Conservation (phyloP, 805 yeast genomes). For the Pichia exigua region DNA sequence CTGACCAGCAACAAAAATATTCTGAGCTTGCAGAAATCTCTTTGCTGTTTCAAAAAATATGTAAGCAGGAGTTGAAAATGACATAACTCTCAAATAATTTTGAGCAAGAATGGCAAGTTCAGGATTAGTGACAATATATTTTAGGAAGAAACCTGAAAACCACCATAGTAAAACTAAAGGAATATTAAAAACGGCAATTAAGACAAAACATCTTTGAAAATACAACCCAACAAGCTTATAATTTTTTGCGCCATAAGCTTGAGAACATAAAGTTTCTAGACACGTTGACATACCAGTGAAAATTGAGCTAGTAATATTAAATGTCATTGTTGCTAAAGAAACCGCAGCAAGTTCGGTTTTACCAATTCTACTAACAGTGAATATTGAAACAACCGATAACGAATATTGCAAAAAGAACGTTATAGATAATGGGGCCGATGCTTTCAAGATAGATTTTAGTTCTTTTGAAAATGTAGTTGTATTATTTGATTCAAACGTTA, state of each 20-base stretch:
- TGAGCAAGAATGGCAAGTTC: slow-evolving; percentile 46
- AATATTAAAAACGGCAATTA: slow-evolving; percentile 50
- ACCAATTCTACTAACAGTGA: slow-evolving; percentile 71
- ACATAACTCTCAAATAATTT: slow-evolving; percentile 43
- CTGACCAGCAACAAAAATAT: slow-evolving; percentile 73
- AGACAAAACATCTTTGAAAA: slow-evolving; percentile 55
- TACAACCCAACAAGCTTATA: slow-evolving; percentile 58
- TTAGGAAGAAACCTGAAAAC: slow-evolving; percentile 43
- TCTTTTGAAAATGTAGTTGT: slow-evolving; percentile 21
- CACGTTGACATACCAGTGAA: slow-evolving; percentile 73
- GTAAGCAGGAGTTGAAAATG: slow-evolving; percentile 66
- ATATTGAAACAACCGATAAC: slow-evolving; percentile 66
- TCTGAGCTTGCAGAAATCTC: slow-evolving; percentile 69
- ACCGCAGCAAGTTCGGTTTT: slow-evolving; percentile 68
- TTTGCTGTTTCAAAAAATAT: slow-evolving; percentile 64
- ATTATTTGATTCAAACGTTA: not conserved
- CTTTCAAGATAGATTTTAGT: slow-evolving; percentile 29
- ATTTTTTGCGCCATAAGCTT: slow-evolving; percentile 66
- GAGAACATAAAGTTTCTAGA: slow-evolving; percentile 71
- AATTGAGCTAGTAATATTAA: slow-evolving; percentile 63
- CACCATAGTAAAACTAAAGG: slow-evolving; percentile 62
- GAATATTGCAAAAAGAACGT: slow-evolving; percentile 55
- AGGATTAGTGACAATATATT: slow-evolving; percentile 36
- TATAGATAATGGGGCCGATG: slow-evolving; percentile 49
- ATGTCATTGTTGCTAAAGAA: slow-evolving; percentile 71